Evolutionary conservation across 768 basidiomycete genomes (phyloP).

Genomic region (Pleurotus sapidus): DNA sequence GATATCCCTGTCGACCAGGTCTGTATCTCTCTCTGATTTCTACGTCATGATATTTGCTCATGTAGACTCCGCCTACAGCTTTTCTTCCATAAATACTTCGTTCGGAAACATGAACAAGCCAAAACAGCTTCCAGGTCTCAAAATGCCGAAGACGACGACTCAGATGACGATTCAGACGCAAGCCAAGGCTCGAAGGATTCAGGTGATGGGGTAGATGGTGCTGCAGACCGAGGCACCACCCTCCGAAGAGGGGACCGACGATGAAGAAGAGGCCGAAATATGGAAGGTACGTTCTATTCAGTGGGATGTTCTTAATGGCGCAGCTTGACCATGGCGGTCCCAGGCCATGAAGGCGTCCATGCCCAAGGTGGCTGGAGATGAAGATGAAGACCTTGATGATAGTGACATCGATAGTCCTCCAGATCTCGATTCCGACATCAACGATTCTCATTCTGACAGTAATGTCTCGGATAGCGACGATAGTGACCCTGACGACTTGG

Average conservation of each 20-base stretch:
- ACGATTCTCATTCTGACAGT: constrained; percentile 21
- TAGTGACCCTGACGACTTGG: constrained; percentile 44
- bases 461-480: constrained; percentile 11
- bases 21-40: constrained; percentile 15
- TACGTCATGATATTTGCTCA: background rate
- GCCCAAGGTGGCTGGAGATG: constrained; percentile 56
- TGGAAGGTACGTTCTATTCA: constrained; percentile 69
- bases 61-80: constrained; percentile 37
- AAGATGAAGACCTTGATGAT: constrained; percentile 34
- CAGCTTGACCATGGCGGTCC: background rate
- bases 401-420: constrained; percentile 24
- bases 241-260: constrained; percentile 38
- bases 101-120: constrained; percentile 59
- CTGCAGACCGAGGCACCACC: constrained; percentile 21
- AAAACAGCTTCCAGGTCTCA: constrained; percentile 37
- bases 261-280: constrained; percentile 65
- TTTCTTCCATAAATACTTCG: constrained; percentile 92
- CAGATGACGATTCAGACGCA: constrained; percentile 34
- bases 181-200: constrained; percentile 42
- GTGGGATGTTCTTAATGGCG: too few species aligned
- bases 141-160: constrained; percentile 29
- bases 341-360: constrained; percentile 91
- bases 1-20: constrained; percentile 90
- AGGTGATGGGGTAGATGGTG: constrained; percentile 34
- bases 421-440: constrained; percentile 20